Percentiles rank a stretch among this genome's conserved stretches.
Conservation (phyloP, 306 rosid genomes). For the Lathyrus aphaca region DNA sequence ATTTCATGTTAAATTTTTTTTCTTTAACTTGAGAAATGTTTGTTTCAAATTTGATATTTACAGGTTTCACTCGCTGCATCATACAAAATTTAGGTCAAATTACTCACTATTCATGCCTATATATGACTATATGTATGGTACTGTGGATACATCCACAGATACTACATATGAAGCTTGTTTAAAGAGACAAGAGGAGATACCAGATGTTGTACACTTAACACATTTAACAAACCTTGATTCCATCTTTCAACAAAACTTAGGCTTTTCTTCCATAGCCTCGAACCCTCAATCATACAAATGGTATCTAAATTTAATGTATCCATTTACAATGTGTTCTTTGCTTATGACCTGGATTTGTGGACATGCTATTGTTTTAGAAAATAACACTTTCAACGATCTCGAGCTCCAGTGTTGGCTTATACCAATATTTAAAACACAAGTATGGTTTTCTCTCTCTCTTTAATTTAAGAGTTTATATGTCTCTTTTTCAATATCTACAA, state of each 20-base stretch:
- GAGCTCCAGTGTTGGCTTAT: conserved; percentile 65
- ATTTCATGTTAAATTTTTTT: too few relatives aligned
- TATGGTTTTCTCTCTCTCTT: conserved; percentile 27
- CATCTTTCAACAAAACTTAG: conserved; percentile 56
- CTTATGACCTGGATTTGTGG: conserved; percentile 49
- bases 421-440: conserved; percentile 65
- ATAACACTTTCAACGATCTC: conserved; percentile 52
- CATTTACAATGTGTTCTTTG: conserved; percentile 53
- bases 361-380: conserved; percentile 53
- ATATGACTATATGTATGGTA: conserved; percentile 66
- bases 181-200: conserved; percentile 39
- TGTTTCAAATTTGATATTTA: too few relatives aligned
- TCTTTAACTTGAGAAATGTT: too few relatives aligned
- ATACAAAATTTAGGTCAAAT: conserved; percentile 72
- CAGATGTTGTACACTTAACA: conserved; percentile 59
- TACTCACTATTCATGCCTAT: conserved; percentile 76
- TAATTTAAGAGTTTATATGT: too few relatives aligned
- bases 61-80: conserved; percentile 76
- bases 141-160: conserved; percentile 55
- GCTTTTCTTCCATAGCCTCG: conserved; percentile 60
- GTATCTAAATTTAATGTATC: conserved; percentile 62
- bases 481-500: too few relatives aligned
- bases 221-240: conserved; percentile 69
- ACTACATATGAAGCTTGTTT: conserved; percentile 47
- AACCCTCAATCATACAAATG: conserved; percentile 49